A percentile compares a stretch with the other conserved stretches of the same genome.
phyloP scores from a whole-genome alignment of 495 filamentous ascomycete genomes.

The Podospora pseudocomata region DNA sequence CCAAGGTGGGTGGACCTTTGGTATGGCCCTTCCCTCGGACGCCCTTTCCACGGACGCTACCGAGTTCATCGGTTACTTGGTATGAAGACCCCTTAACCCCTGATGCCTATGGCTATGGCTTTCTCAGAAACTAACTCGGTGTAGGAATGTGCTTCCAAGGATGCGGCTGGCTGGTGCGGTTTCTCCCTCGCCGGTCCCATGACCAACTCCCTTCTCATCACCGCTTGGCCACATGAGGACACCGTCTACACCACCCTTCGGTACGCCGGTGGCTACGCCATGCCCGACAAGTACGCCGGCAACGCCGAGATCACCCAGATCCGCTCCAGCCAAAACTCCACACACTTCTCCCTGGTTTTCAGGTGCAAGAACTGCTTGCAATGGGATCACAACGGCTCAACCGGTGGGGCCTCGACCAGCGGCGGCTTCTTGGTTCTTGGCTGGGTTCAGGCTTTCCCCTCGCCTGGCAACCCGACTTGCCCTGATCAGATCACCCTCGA shows the following conservation, averaged over 20 bases:
- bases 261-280: constrained; percentile 54
- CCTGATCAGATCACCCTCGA: constrained; percentile 31
- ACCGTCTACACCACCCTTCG: constrained; percentile 52
- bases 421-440: constrained; percentile 29
- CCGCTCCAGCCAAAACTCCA: constrained; percentile 50
- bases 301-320: constrained; percentile 56
- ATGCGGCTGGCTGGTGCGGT: constrained; percentile 53
- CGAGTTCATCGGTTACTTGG: constrained; percentile 58
- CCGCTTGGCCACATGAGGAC: constrained; percentile 52
- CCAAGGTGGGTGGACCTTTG: constrained; percentile 48
- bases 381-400: constrained; percentile 41
- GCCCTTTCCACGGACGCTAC: constrained; percentile 48
- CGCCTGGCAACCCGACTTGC: constrained; percentile 34
- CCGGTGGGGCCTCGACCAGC: constrained; percentile 25
- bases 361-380: constrained; percentile 59
- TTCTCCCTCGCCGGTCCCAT: constrained; percentile 53
- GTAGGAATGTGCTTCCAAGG: constrained; percentile 32
- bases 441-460: constrained; percentile 34
- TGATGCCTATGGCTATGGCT: background rate
- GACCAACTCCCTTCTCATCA: constrained; percentile 56
- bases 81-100: constrained; percentile 26
- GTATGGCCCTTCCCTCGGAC: constrained; percentile 52
- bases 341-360: constrained; percentile 56
- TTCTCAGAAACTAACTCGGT: constrained; percentile 15
- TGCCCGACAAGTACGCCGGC: constrained; percentile 56